Evolutionary conservation across 1,284 basidiomycete species (phyloP), one percentile per base, ranked within the genome.

Genomic region (Wolfiporia cocos): DNA sequence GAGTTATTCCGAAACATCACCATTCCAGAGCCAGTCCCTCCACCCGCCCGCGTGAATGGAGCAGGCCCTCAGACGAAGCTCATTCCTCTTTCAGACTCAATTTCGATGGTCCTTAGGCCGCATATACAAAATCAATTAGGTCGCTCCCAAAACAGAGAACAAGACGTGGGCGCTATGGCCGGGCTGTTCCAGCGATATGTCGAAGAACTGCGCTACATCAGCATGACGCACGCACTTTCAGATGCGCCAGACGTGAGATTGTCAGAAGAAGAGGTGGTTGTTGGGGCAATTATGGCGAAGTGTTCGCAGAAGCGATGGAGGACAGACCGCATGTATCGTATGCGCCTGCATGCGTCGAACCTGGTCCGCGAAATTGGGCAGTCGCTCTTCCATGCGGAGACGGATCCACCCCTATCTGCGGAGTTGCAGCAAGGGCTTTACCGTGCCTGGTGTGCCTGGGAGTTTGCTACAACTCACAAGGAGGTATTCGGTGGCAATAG

Each of bases 281-380:
- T 80, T 6, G 84, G 85, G 12, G 80, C 81, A 0, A 89, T 90
- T 46, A 62, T 86, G 30, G 80, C 78, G 1, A 78, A 78, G 32
- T 66, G 60, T 37, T 58, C 73, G 2, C 77, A 85, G 49, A 71
- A 65, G 41, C 64, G 79, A 26, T 80, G 73, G 69, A 66, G 83
- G 46, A 70, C 61, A 36, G 75, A 79, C 49, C 69, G 82, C 28
- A 74, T 74, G 43, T 69, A 78, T 41, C 70, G 77, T 15, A 82
- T 88, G 81, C 67, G 69, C 34, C 62, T 74, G 7, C 81, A 86
- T 50, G 59, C 74, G 2, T 60, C 55, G n/a, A 69, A 64, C 26
- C 66, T 86, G 20, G 74, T 78, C n/a, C 61, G 66, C 3, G 73
- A 81, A 37, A 63, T 76, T 10, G 70, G 70, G 47, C 54, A 57